phyloP scores from a whole-genome alignment of 306 rosid species.

The Sindora glabra region DNA sequence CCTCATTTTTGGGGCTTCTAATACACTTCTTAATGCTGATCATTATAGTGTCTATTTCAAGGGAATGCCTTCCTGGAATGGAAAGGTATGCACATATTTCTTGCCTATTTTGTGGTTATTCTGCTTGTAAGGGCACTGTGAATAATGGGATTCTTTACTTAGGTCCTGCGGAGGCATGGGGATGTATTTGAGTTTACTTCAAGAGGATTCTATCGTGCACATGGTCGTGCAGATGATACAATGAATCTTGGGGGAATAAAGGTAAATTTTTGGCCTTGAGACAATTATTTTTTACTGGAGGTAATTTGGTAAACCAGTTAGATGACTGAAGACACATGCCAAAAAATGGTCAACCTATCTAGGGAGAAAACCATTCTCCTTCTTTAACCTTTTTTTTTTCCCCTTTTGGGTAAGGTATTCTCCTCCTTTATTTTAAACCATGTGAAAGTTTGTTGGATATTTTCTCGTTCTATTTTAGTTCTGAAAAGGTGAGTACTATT shows the following conservation, averaged over 20 bases:
- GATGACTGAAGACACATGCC: neutral
- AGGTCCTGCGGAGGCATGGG: constrained; percentile 90
- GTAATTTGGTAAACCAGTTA: neutral
- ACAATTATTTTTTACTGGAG: no score
- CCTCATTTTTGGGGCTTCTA: constrained; percentile 76
- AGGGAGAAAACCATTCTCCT: neutral
- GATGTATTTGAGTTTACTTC: constrained; percentile 80
- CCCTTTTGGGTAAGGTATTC: no score
- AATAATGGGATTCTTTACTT: constrained; percentile 16
- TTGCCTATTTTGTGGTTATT: neutral
- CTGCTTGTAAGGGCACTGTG: neutral
- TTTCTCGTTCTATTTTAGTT: no score
- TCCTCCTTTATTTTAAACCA: no score
- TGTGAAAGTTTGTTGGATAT: no score
- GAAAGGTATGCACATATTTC: constrained; percentile 50
- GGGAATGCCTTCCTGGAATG: constrained; percentile 79
- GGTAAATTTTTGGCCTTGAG: constrained; percentile 34
- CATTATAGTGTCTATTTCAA: constrained; percentile 79
- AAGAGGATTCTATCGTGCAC: constrained; percentile 84
- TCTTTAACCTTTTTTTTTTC: neutral
- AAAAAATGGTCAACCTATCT: neutral
- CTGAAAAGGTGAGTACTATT: no score
- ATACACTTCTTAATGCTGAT: constrained; percentile 70
- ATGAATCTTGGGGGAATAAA: constrained; percentile 98
- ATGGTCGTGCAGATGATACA: constrained; percentile 95